Conservation (phyloP, 768 basidiomycete genomes). For the Serendipita vermifera region DNA sequence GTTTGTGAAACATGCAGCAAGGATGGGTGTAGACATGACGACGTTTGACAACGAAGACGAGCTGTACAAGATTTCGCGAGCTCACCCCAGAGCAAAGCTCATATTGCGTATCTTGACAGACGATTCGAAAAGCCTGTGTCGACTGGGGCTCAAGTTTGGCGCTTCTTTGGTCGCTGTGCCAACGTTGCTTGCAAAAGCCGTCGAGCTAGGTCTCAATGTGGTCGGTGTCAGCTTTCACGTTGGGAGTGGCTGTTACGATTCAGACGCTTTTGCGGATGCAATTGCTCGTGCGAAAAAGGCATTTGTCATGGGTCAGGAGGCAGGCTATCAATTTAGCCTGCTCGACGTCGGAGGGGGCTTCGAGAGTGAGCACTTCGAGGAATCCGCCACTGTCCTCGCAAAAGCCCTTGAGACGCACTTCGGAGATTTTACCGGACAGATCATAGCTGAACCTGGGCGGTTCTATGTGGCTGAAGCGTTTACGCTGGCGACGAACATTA, state of each 20-base stretch:
- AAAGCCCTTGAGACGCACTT: slow-evolving; percentile 67
- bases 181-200: slow-evolving; percentile 63
- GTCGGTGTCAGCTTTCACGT: slow-evolving; percentile 97
- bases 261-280: slow-evolving; percentile 80
- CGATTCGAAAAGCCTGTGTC: slow-evolving; percentile 88
- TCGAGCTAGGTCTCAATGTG: slow-evolving; percentile 67
- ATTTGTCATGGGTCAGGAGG: slow-evolving; percentile 75
- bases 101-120: slow-evolving; percentile 95
- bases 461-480: slow-evolving; percentile 91
- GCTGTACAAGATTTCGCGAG: slow-evolving; percentile 77
- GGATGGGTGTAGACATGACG: slow-evolving; percentile 76
- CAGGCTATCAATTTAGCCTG: slow-evolving; percentile 68
- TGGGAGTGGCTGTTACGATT: slow-evolving; percentile 92
- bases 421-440: slow-evolving; percentile 43
- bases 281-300: slow-evolving; percentile 66
- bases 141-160: slow-evolving; percentile 93
- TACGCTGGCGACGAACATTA: slow-evolving; percentile 83
- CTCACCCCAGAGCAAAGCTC: slow-evolving; percentile 69
- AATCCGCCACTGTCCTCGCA: slow-evolving; percentile 56
- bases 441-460: slow-evolving; percentile 93
- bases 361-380: slow-evolving; percentile 74
- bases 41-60: slow-evolving; percentile 98
- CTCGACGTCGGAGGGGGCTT: slow-evolving; percentile 97
- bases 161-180: slow-evolving; percentile 74
- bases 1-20: slow-evolving; percentile 77